A percentile compares a stretch with the other conserved stretches of the same genome.
These are phyloP conservation scores for Russula emetica DNA, from an alignment of 768 basidiomycete species.

Conservation along the genomic window DNA sequence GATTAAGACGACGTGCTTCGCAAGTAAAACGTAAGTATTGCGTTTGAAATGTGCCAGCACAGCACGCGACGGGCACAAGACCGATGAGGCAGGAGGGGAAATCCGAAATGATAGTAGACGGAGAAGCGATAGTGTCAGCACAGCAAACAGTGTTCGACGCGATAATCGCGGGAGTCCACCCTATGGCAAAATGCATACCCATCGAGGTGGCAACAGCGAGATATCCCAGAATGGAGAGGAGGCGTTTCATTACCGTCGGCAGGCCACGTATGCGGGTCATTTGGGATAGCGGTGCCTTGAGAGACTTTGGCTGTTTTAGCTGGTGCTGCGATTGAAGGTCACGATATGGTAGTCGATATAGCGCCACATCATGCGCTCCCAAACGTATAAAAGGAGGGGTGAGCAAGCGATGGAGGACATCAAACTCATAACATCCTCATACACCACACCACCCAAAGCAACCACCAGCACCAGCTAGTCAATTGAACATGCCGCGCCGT, in stretches of 20 bases:
- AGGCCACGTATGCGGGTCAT: constrained; percentile 19
- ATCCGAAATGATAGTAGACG: background rate
- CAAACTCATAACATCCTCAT: constrained; percentile 12
- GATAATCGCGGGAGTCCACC: constrained; percentile 3
- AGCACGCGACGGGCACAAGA: constrained; percentile 5
- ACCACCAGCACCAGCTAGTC: constrained; percentile 6
- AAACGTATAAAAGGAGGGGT: constrained; percentile 9
- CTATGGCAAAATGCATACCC: constrained; percentile 19
- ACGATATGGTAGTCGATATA: background rate
- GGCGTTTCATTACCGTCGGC: constrained; percentile 1
- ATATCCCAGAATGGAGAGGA: constrained; percentile 19
- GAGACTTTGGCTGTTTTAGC: constrained; percentile 17
- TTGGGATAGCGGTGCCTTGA: constrained; percentile 5
- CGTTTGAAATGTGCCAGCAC: constrained; percentile 10
- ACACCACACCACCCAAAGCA: constrained; percentile 13
- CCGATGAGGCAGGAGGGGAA: background rate
- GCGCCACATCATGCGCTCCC: background rate
- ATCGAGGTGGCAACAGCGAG: background rate
- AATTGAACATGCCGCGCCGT: constrained; percentile 17
- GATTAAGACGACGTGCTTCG: constrained; percentile 15
- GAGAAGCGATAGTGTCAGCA: background rate
- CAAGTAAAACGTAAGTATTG: background rate
- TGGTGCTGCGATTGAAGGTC: background rate
- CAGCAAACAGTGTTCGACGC: background rate
- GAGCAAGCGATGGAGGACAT: background rate